phyloP scores from a whole-genome alignment of 176 grass and related monocot genomes.

The Rhynchospora pubera region DNA sequence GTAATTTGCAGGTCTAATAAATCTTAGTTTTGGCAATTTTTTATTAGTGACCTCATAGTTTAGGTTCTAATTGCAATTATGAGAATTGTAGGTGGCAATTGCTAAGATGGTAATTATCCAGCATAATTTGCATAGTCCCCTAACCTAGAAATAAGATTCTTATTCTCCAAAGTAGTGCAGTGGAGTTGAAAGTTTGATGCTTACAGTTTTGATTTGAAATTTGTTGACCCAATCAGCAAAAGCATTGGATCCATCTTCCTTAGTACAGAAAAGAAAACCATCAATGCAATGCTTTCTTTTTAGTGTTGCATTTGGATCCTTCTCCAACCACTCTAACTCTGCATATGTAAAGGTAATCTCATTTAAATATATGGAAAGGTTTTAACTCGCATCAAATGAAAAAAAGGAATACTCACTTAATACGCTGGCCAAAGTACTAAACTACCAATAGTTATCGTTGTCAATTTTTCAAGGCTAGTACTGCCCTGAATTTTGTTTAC shows the following conservation, averaged over 20 bases:
- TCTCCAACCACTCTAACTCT: constrained; percentile 83
- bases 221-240: constrained; percentile 67
- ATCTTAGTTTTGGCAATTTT: background rate
- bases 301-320: constrained; percentile 66
- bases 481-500: background rate
- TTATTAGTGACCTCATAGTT: background rate
- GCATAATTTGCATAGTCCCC: background rate
- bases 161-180: background rate
- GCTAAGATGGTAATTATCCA: background rate
- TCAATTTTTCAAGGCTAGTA: background rate
- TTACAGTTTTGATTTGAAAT: constrained; percentile 61
- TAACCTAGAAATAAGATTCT: background rate
- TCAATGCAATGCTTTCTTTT: constrained; percentile 81
- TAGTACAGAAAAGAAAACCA: constrained; percentile 54
- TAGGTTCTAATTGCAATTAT: background rate
- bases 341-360: constrained; percentile 9
- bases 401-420: background rate
- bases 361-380: background rate
- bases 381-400: background rate
- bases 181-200: constrained; percentile 11
- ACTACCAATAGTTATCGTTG: background rate
- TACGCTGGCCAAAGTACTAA: background rate
- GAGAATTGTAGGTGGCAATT: background rate
- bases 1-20: background rate
- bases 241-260: constrained; percentile 75